Evolutionary conservation across 2,329 filamentous ascomycete genomes (phyloP).

Genomic region (Beauveria medogensis): DNA sequence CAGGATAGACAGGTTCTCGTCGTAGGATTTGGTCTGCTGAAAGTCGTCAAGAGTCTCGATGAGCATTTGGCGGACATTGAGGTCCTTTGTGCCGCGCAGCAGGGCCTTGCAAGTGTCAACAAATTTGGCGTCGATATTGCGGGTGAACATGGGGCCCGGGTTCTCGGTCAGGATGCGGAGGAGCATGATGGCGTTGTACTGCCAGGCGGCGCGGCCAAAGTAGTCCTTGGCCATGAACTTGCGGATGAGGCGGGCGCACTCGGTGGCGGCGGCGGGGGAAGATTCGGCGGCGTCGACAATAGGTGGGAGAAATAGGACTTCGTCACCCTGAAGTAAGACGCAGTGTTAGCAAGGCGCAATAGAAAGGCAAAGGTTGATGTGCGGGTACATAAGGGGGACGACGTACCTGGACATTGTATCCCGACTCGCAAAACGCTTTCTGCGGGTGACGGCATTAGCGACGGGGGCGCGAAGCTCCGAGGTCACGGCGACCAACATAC

Average conservation of each 20-base stretch:
- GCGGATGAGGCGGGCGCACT: constrained; percentile 72
- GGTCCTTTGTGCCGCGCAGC: constrained; percentile 62
- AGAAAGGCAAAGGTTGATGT: not conserved
- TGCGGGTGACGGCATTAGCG: constrained; percentile 26
- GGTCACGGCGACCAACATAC: constrained; percentile 34
- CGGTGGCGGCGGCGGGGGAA: constrained; percentile 74
- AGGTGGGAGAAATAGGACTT: constrained; percentile 83
- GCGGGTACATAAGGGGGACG: constrained; percentile 14
- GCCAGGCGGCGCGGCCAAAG: constrained; percentile 56
- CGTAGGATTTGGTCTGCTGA: constrained; percentile 61
- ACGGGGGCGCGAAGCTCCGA: not conserved
- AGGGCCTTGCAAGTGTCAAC: constrained; percentile 67
- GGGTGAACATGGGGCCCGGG: constrained; percentile 82
- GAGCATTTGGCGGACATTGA: constrained; percentile 74
- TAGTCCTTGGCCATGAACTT: constrained; percentile 73
- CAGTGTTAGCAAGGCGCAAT: not conserved
- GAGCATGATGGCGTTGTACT: constrained; percentile 97
- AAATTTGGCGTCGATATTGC: constrained; percentile 81
- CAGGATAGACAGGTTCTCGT: constrained; percentile 64
- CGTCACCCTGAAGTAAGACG: constrained; percentile 56
- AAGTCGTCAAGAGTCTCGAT: constrained; percentile 79
- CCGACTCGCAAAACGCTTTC: constrained; percentile 77
- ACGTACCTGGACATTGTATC: constrained; percentile 48
- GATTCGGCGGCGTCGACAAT: constrained; percentile 96
- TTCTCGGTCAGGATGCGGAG: constrained; percentile 88